Percentiles rank a stretch among this genome's conserved stretches.
Conservation (phyloP, 1,139 yeast species). For the Yamadazyma triangularis region DNA sequence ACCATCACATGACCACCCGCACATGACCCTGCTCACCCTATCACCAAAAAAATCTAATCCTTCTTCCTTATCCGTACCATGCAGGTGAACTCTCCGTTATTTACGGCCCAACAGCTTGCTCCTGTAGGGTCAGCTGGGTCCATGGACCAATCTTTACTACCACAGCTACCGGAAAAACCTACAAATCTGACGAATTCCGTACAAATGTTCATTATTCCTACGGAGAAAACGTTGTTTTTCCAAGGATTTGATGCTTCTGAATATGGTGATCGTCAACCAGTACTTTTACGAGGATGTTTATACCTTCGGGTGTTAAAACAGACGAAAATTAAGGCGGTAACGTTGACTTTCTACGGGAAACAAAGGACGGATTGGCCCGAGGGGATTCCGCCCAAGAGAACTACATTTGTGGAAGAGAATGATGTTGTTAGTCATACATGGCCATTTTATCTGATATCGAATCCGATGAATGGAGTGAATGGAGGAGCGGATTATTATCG, state of each 20-base stretch:
- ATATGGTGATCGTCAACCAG: conserved; percentile 67
- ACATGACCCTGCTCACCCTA: too few relatives aligned
- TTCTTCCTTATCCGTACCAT: too few relatives aligned
- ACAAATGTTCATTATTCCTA: conserved; percentile 55
- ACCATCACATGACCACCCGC: too few relatives aligned
- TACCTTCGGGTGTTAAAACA: conserved; percentile 70
- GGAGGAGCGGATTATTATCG: conserved; percentile 55
- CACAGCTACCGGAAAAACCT: conserved; percentile 50
- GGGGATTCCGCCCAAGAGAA: conserved; percentile 89
- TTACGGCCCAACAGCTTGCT: conserved; percentile 29
- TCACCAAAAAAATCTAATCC: too few relatives aligned
- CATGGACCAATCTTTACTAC: conserved; percentile 17
- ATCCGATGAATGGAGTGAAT: conserved; percentile 26
- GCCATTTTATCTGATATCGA: conserved; percentile 72
- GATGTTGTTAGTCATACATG: conserved; percentile 78
- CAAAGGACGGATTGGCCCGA: conserved; percentile 97
- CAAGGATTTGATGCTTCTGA: conserved; percentile 77
- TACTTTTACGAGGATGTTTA: conserved; percentile 78
- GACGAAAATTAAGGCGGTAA: conserved; percentile 66
- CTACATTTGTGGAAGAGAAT: conserved; percentile 57
- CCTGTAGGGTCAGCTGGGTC: conserved; percentile 10
- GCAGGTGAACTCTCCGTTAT: conserved; percentile 23
- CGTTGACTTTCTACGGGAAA: conserved; percentile 62
- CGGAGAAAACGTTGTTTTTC: conserved; percentile 75
- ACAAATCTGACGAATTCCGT: conserved; percentile 43